These are phyloP conservation scores for Penicillium sclerotiorum DNA, from an alignment of 2,329 filamentous ascomycete genomes.

Conservation along the genomic window DNA sequence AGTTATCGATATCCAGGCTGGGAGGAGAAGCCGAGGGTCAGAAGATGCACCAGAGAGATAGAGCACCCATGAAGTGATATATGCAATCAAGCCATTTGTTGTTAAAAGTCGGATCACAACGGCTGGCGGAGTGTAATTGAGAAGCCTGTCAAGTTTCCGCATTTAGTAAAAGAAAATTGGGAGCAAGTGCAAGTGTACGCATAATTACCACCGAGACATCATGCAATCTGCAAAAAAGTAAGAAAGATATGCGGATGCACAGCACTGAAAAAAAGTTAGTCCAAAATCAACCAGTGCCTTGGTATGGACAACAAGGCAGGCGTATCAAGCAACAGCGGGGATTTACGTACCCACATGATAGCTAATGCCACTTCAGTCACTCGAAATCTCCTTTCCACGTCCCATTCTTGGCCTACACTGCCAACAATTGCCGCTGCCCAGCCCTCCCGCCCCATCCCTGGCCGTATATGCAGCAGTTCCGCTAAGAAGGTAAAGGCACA, in stretches of 20 bases:
- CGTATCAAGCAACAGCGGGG: slow-evolving; percentile 2
- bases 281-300: not conserved
- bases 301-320: too few relatives aligned
- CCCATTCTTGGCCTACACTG: slow-evolving; percentile 44
- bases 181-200: too few relatives aligned
- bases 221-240: slow-evolving; percentile 84
- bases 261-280: slow-evolving; percentile 54
- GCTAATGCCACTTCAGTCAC: slow-evolving; percentile 72
- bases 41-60: slow-evolving; percentile 70
- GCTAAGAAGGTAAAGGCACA: slow-evolving; percentile 70
- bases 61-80: slow-evolving; percentile 72
- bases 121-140: slow-evolving; percentile 77
- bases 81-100: slow-evolving; percentile 73
- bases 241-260: slow-evolving; percentile 74
- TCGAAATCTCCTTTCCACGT: slow-evolving; percentile 53
- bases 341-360: slow-evolving; percentile 68
- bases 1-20: slow-evolving; percentile 77
- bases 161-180: not conserved
- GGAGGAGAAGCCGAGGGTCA: slow-evolving; percentile 70
- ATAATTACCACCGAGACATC: slow-evolving; percentile 74
- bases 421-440: slow-evolving; percentile 43
- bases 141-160: slow-evolving; percentile 59
- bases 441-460: slow-evolving; percentile 46
- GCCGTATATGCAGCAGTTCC: slow-evolving; percentile 58
- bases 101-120: slow-evolving; percentile 78